Base-by-base conservation (phyloP, 2,329 filamentous ascomycete genomes). In the Geosmithia putterillii region DNA sequence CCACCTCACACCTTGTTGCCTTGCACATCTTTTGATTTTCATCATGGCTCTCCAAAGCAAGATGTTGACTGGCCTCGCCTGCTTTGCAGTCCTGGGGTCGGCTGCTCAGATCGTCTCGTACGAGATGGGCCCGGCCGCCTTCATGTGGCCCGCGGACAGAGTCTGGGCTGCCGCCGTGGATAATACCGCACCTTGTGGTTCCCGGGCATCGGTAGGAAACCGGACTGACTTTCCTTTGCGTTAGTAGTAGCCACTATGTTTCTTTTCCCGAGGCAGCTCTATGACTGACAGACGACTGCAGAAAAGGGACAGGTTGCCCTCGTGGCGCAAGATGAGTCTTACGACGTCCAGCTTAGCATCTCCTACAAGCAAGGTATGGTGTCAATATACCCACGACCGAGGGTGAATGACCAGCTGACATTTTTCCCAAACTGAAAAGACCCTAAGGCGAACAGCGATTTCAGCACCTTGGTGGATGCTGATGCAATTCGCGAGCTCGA, bases 141-240 rank as follows among this genome's bases (percentile, higher is more conserved):
- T 81, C 53, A 61, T 79, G 57, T 81, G 76, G 75, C 76, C 76
- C 4, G 53, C 63, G 14, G 74, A 79, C 55, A 64, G 76, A 42
- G 59, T 62, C 36, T 81, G 75, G 74, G 63, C 63, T 41, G 70
- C 67, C 23, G 62, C 64, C 12, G 57, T 66, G 34, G 76, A 80
- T 52, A 79, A 79, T 51, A 71, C 55, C 5, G 63, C 67, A 7
- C 76, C 76, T 0, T 81, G 77, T 51, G 76, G 76, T 42, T 76
- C 73, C 10, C 57, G 60, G 10, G 61, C 64, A 15, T 59, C 62
- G 1, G 60, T 66, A 3, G 58, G 57, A 17, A 74, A 74, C 47
- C 61, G 76, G 44, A 79, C 74, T 1, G 53, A 66, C 4, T 80
- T 79, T 47, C 77, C 76, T 20, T 51, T 81, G 19, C 58, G 71